Base-by-base conservation (phyloP, 768 basidiomycete genomes). In the Inosperma sp. region DNA sequence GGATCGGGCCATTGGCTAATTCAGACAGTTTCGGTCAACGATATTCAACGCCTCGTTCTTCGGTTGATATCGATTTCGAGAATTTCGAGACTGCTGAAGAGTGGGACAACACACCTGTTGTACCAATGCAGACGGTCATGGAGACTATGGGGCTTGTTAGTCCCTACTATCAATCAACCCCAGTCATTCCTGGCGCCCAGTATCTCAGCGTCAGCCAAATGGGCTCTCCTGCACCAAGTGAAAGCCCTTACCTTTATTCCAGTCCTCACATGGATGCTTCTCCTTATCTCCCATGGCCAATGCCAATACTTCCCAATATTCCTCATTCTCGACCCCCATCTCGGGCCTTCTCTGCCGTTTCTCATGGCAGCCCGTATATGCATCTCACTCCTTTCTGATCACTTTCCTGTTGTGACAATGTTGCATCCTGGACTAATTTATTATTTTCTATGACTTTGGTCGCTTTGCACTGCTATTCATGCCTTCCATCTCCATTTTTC, bases 1-100 rank as follows among this genome's bases (percentile, higher is more conserved):
- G 74, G 74, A 68, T 68, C 41, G 71, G 72, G 2, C 70, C 72
- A 26, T 59, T 74, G 25, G 72, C 69, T 14, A 65, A 63, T 33
- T 59, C 65, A 16, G 62, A 67, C 36, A 63, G 57, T 33, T 56
- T 58, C 29, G 57, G 45, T 34, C 59, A 55, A 41, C 53, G 56
- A 22, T 53, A 30, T 34, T 52, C 55, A 17, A 41, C 56, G 35
- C 25, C 40, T 7, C 48, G 27, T 25, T 58, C 56, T 34, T 56
- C 56, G 25, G 57, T 39, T 43, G 58, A 59, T 34, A 55, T 54
- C 12, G 60, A 59, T 26, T 59, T 53, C 27, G 60, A 61, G 8
- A 53, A 56, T n/a, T 62, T 59, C 2, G 67, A 64, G 21, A 61
- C 63, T n/a, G 71, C 69, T 17, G 63, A 66, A 10, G 57, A 62